Base-by-base conservation (phyloP, 371 early-diverging fungal genomes). In the Batkoa obscura region DNA sequence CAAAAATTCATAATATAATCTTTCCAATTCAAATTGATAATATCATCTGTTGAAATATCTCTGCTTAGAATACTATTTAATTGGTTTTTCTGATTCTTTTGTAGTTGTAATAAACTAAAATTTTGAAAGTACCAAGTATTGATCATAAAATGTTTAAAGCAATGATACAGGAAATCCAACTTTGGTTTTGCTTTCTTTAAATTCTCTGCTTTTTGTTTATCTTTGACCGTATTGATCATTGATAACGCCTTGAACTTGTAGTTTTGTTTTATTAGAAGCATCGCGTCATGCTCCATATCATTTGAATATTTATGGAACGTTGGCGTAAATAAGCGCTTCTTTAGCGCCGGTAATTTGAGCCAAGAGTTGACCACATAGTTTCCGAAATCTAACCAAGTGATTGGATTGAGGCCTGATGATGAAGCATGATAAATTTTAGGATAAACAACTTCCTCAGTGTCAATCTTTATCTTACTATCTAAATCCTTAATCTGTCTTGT, bases 1-100 rank as follows among this genome's bases (percentile, higher is more conserved):
- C 66, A 62, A 9, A 69, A 68, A 58, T 69, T 66, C 12, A 64
- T 53, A 6, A 70, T 60, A 47, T 74, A 74, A 13, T 63, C 62
- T 13, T 62, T 54, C 74, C 74, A 74, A n/a, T 67, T 66, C 6
- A 55, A 45, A 2, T 39, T 32, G 34, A 62, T 61, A 12, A 43
- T 33, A 9, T 43, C 41, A n/a, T 39, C 39, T 35, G 3, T 13
- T 46, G 6, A n/a, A 23, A 23, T 23, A 23, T 23, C 23, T 23
- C 23, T 23, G 23, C 23, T 23, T 13, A 39, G 6, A 39, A 39
- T 39, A 13, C 13, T 9, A 23, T 23, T 23, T 23, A 23, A 32
- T 6, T 23, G 8, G 38, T 30, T 39, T 30, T 8, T 6, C 39
- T 53, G 71, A 66, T n/a, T 68, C 61, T 43, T 68, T 55, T 5